Evolutionary conservation across 2,329 filamentous ascomycete genomes (phyloP), one percentile per base, ranked within the genome.

Genomic region (Aspergillus bombycis): DNA sequence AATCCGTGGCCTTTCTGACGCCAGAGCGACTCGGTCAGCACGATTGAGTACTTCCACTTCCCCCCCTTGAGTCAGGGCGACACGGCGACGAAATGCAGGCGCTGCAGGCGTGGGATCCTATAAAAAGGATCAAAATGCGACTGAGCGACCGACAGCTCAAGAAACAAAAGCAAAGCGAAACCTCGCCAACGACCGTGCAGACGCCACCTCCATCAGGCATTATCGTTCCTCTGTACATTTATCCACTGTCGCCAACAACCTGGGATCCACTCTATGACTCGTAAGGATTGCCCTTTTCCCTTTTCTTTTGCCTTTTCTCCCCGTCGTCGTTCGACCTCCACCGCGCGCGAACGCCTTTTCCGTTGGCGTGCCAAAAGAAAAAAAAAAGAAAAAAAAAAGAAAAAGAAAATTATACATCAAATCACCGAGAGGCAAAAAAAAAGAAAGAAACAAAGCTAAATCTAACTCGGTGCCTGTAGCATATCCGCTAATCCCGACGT

Each of bases 201-300:
- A 36, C 34, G 52, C 30, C 52, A 36, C 52, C 52, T 36, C 30
- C 52, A 54, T 63, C 66, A 1, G 61, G 60, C 4, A 61, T 67
- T 3, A 62, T 68, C 10, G 65, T 68, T 12, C 66, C 66, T 12
- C 58, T 67, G 57, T 68, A 68, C 41, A 67, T 68, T 38, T 68
- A 68, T 55, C 66, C 66, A 32, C 30, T 67, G 48, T 59, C 64
- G 0, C 30, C 60, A 2, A 62, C 62, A n/a, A 63, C 58, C 10
- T 68, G 66, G 66, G 62, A 60, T 59, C 66, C 65, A 65, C 66
- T 68, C 1, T 68, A 65, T 57, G 41, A 64, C 23, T 65, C 66
- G 66, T 68, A 58, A 65, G 48, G 55, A 57, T 26, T 41, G 45
- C 34, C 26, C 26, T 14, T 28, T 53, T 55, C 34, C 11, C 30